Conservation (phyloP, 169 alveolate species). For the Cryptosporidium ubiquitum region DNA sequence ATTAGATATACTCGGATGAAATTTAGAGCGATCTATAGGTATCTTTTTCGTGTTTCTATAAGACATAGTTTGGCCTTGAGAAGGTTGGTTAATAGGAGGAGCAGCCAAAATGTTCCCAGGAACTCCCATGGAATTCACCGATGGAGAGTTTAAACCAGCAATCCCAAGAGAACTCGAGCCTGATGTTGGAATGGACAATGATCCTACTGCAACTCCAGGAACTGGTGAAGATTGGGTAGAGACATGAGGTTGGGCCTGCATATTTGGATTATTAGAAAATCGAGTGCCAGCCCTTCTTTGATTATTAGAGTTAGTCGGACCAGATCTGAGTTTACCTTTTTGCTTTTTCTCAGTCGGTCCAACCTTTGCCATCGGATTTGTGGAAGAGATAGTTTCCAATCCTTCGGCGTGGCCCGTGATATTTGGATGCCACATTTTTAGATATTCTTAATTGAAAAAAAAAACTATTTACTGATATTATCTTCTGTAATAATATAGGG, state of each 20-base stretch:
- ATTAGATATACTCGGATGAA: conserved; percentile 69
- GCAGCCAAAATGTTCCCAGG: conserved; percentile 8
- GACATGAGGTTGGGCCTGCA: conserved; percentile 7
- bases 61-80: neutral
- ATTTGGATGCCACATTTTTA: conserved; percentile 58
- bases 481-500: conserved; percentile 11
- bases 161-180: neutral
- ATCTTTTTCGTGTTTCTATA: conserved; percentile 51
- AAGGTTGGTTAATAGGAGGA: neutral
- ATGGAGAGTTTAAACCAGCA: neutral
- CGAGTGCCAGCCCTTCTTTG: conserved; percentile 64
- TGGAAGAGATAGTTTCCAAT: neutral
- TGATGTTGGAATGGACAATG: neutral
- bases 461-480: conserved; percentile 4
- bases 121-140: neutral
- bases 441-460: neutral
- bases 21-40: conserved; percentile 64
- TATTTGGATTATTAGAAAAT: conserved; percentile 68
- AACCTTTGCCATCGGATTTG: conserved; percentile 2
- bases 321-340: conserved; percentile 41
- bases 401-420: conserved; percentile 15
- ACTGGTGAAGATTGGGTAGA: neutral
- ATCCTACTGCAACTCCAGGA: neutral
- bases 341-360: conserved; percentile 47
- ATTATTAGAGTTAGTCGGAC: conserved; percentile 35